Evolutionary conservation across 768 basidiomycete genomes (phyloP), one percentile per base, ranked within the genome.

Genomic region (Mycena galopus): DNA sequence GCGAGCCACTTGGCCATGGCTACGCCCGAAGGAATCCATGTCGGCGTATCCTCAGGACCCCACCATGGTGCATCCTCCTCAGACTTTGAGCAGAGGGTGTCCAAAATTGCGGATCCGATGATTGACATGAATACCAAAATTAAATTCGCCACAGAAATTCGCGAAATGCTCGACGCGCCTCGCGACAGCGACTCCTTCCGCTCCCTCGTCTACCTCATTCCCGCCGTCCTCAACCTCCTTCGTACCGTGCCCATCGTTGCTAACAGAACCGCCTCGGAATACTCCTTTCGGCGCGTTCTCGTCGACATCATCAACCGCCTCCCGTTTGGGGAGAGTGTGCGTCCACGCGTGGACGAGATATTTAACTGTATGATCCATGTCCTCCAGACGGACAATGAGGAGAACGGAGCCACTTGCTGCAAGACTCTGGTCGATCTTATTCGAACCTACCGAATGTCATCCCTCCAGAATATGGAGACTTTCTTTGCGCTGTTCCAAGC

Each of bases 331-430:
- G 98, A 99, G 65, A 84, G 88, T n/a, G 85, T 96, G 25, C 89
- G 93, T 47, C 86, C 88, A 62, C 92, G 94, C 73, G 87, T 90
- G 21, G 83, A 87, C 17, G 79, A 87, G 2, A 88, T 99, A 55
- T 93, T 94, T 80, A 87, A 86, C 65, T 92, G 95, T 63, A 91
- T 98, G 91, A 87, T 98, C 42, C 88, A 95, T 73, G 86, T 96
- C 63, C 87, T 99, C 33, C 92, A 93, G 29, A 85, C 89, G 75
- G 98, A 99, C 84, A 98, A 98, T 79, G 98, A 99, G 82, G 98
- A 99, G 80, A 97, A 96, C 78, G 98, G 95, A 3, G 88, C 93
- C 35, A 88, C 92, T 2, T 94, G 93, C 66, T 95, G 96, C 88
- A 99, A 98, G 83, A 93, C 92, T 67, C 87, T 98, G 78, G 92